These are phyloP conservation scores for Sporothrix luriei DNA, from an alignment of 2,329 filamentous ascomycete genomes.

Conservation along the genomic window DNA sequence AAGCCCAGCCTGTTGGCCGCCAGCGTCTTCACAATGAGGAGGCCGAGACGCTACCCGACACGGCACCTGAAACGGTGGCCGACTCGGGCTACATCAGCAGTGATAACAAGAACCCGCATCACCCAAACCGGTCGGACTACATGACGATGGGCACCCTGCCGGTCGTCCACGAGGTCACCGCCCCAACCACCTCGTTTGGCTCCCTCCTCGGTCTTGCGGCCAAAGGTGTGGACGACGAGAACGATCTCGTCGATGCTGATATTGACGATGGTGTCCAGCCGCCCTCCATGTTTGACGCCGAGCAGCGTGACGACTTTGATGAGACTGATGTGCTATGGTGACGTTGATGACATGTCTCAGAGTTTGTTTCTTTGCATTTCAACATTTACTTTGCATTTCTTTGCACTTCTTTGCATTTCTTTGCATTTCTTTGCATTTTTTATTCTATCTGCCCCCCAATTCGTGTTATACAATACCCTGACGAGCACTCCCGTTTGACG, in stretches of 20 bases:
- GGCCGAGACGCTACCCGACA: slow-evolving; percentile 13
- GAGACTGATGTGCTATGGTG: not conserved
- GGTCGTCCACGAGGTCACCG: not conserved
- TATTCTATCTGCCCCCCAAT: slow-evolving; percentile 34
- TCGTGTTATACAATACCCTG: slow-evolving; percentile 1
- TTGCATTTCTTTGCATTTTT: not conserved
- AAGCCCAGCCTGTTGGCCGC: not conserved
- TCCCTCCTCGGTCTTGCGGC: not conserved
- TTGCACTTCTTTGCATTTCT: not conserved
- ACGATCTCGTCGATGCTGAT: not conserved
- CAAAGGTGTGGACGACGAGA: not conserved
- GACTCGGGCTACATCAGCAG: slow-evolving; percentile 25
- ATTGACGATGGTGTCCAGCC: slow-evolving; percentile 11
- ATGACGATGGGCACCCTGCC: not conserved
- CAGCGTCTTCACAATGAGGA: not conserved
- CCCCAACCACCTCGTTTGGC: not conserved
- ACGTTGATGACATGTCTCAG: not conserved
- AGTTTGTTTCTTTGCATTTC: slow-evolving; percentile 6
- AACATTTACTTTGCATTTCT: not conserved
- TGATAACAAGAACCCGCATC: slow-evolving; percentile 1
- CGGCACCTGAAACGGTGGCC: not conserved
- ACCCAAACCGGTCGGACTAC: not conserved
- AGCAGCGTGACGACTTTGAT: not conserved
- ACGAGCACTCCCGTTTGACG: not conserved
- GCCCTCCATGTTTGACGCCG: slow-evolving; percentile 27